These are phyloP conservation scores for Colletotrichum eremochloae DNA, from an alignment of 2,329 filamentous ascomycete genomes.

Conservation along the genomic window DNA sequence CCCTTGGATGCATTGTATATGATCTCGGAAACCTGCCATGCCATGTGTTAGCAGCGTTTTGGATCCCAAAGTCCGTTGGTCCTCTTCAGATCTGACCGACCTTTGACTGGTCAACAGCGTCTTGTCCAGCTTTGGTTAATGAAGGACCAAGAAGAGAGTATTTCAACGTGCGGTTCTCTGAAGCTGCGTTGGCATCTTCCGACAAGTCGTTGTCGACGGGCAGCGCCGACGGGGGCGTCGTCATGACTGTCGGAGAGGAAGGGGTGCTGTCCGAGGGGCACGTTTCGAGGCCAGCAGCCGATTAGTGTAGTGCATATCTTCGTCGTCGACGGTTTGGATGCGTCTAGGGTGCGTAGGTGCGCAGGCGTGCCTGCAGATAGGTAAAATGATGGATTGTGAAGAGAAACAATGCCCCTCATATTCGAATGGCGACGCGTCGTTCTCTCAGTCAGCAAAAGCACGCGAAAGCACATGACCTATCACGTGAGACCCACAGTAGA, in stretches of 20 bases:
- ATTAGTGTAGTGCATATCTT: conserved; percentile 15
- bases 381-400: background rate
- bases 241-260: conserved; percentile 19
- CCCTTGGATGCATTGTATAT: conserved; percentile 98
- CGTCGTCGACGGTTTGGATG: background rate
- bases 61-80: background rate
- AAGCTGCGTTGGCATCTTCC: background rate
- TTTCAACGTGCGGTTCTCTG: conserved; percentile 75
- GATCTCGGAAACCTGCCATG: conserved; percentile 83
- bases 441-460: conserved; percentile 25
- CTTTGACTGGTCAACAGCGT: conserved; percentile 92
- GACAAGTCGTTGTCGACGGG: conserved; percentile 24
- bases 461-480: conserved; percentile 24
- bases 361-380: background rate
- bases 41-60: conserved; percentile 11
- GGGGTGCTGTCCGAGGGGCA: background rate
- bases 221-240: conserved; percentile 41
- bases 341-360: background rate
- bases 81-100: conserved; percentile 51
- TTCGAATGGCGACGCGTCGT: conserved; percentile 2
- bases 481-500: background rate
- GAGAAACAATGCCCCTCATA: background rate
- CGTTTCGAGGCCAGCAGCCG: background rate
- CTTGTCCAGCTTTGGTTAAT: conserved; percentile 92
- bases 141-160: conserved; percentile 92